Evolutionary conservation across 208 protist species (phyloP).

Genomic region (Leishmania lainsoni): DNA sequence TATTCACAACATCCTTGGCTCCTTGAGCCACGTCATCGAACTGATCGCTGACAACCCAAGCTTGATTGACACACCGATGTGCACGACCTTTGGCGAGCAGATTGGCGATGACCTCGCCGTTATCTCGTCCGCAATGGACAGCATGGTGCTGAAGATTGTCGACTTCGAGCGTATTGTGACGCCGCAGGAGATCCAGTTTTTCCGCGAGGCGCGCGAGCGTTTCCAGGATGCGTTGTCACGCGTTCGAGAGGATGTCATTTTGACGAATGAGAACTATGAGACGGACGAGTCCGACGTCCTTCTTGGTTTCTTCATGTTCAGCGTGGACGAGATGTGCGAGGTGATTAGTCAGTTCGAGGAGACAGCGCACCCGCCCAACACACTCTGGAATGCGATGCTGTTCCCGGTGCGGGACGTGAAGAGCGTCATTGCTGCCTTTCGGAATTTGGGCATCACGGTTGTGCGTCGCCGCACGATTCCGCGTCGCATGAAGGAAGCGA

Average conservation of each 20-base stretch:
- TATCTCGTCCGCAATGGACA: slow-evolving; percentile 89
- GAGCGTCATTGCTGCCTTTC: slow-evolving; percentile 62
- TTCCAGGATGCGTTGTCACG: slow-evolving; percentile 87
- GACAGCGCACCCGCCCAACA: slow-evolving; percentile 49
- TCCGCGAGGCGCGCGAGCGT: slow-evolving; percentile 69
- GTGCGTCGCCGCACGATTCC: slow-evolving; percentile 66
- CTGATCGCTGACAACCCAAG: slow-evolving; percentile 67
- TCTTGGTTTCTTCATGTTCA: slow-evolving; percentile 92
- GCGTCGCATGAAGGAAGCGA: slow-evolving; percentile 87
- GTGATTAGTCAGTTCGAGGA: slow-evolving; percentile 76
- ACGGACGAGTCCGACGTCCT: slow-evolving; percentile 89
- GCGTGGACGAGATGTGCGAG: slow-evolving; percentile 88
- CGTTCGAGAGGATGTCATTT: slow-evolving; percentile 87
- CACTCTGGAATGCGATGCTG: slow-evolving; percentile 45
- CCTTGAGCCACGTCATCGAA: slow-evolving; percentile 83
- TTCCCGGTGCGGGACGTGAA: slow-evolving; percentile 67
- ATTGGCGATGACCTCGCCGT: slow-evolving; percentile 80
- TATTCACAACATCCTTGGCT: slow-evolving; percentile 81
- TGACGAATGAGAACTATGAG: slow-evolving; percentile 92
- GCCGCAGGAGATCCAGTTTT: slow-evolving; percentile 73
- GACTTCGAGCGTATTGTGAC: slow-evolving; percentile 75
- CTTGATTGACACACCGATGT: slow-evolving; percentile 81
- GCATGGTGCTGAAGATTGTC: slow-evolving; percentile 90
- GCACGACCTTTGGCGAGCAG: slow-evolving; percentile 61
- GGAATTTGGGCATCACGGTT: slow-evolving; percentile 52